phyloP scores from a whole-genome alignment of 371 early-diverging fungal species.

The Gilbertella persicaria region DNA sequence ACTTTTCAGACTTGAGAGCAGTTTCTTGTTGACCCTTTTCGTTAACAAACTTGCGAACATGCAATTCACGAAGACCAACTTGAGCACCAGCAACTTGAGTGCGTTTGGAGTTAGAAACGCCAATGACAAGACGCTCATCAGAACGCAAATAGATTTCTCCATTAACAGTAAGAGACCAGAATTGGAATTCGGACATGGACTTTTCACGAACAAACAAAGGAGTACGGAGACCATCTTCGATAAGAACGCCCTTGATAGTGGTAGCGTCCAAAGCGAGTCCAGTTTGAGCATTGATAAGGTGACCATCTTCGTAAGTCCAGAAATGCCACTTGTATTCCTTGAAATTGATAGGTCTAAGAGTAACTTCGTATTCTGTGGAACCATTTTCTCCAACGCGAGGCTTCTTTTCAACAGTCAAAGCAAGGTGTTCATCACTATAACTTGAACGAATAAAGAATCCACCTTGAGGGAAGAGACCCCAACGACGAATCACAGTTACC shows the following conservation, averaged over 20 bases:
- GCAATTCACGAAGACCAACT: conserved; percentile 35
- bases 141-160: conserved; percentile 43
- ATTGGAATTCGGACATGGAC: conserved; percentile 31
- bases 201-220: conserved; percentile 33
- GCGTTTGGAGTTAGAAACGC: conserved; percentile 31
- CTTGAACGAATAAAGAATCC: conserved; percentile 41
- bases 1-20: conserved; percentile 30
- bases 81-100: conserved; percentile 40
- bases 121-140: conserved; percentile 35
- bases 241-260: conserved; percentile 25
- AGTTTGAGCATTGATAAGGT: conserved; percentile 56
- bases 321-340: conserved; percentile 49
- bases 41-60: conserved; percentile 25
- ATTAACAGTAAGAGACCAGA: conserved; percentile 39
- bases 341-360: conserved; percentile 33
- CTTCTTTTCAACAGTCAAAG: conserved; percentile 39
- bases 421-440: conserved; percentile 33
- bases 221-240: conserved; percentile 38
- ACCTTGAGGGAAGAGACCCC: conserved; percentile 48
- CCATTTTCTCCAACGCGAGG: conserved; percentile 17
- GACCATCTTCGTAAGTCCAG: conserved; percentile 54
- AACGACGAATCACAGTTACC: conserved; percentile 36
- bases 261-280: conserved; percentile 51
- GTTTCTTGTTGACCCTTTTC: conserved; percentile 30
- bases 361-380: conserved; percentile 28